A percentile compares a stretch with the other conserved stretches of the same genome.
These are phyloP conservation scores for Isatis tinctoria DNA, from an alignment of 345 rosid genomes.

Conservation along the genomic window DNA sequence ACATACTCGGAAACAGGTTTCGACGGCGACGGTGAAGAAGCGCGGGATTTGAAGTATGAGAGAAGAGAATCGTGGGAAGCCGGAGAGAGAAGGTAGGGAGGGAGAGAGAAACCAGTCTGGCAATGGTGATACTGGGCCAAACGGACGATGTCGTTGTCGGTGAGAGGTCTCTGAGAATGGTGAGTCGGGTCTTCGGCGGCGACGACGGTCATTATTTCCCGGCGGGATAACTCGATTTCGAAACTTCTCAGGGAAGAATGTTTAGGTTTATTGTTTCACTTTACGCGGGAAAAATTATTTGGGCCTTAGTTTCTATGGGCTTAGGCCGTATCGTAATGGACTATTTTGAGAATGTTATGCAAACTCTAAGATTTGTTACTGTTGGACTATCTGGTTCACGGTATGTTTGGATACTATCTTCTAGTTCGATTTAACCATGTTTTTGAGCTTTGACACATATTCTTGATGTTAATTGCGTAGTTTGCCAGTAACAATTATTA, in stretches of 20 bases:
- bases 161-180: conserved; percentile 32
- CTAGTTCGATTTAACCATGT: too few species aligned
- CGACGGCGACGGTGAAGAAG: conserved; percentile 52
- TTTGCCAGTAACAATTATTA: too few species aligned
- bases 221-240: conserved; percentile 14
- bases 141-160: conserved; percentile 50
- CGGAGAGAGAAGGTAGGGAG: conserved; percentile 48
- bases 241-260: conserved; percentile 10
- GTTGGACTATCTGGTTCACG: too few species aligned
- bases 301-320: conserved; percentile 4
- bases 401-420: too few species aligned
- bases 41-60: conserved; percentile 52
- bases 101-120: conserved; percentile 36
- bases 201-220: conserved; percentile 17
- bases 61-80: conserved; percentile 46
- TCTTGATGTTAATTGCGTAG: too few species aligned
- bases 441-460: too few species aligned
- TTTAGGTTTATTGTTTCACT: not conserved
- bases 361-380: too few species aligned
- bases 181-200: conserved; percentile 17
- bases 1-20: conserved; percentile 54
- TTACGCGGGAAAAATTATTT: conserved; percentile 17
- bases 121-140: conserved; percentile 47
- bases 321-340: too few species aligned
- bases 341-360: too few species aligned